phyloP scores from a whole-genome alignment of 1,284 basidiomycete genomes.

The Mycena sp. region DNA sequence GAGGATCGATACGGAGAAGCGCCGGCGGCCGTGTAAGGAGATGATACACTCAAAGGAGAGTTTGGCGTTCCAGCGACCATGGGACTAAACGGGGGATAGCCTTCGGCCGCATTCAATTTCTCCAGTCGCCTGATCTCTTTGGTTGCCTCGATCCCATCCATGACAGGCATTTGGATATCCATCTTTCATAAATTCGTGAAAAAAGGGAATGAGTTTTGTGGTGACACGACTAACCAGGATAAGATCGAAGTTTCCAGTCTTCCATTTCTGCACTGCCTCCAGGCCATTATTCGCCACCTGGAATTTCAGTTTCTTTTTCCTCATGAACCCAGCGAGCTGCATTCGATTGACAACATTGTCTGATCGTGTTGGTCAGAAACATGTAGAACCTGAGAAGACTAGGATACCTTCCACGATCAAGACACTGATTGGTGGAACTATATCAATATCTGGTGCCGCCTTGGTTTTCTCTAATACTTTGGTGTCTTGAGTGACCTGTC shows the following conservation, averaged over 20 bases:
- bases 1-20: slow-evolving; percentile 84
- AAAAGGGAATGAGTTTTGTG: slow-evolving; percentile 12
- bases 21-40: slow-evolving; percentile 43
- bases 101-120: slow-evolving; percentile 71
- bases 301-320: slow-evolving; percentile 95
- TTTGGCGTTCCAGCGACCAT: slow-evolving; percentile 45
- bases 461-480: slow-evolving; percentile 43
- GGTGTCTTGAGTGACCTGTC: slow-evolving; percentile 33
- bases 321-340: slow-evolving; percentile 96
- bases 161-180: slow-evolving; percentile 99
- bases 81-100: slow-evolving; percentile 63
- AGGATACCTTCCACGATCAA: slow-evolving; percentile 92
- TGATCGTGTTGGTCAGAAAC: slow-evolving; percentile 44
- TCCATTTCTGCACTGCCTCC: slow-evolving; percentile 98
- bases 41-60: slow-evolving; percentile 49
- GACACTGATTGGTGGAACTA: slow-evolving; percentile 95
- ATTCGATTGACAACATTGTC: slow-evolving; percentile 99
- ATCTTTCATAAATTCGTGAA: slow-evolving; percentile 65
- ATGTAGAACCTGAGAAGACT: slow-evolving; percentile 20
- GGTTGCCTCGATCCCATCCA: slow-evolving; percentile 98
- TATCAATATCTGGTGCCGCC: slow-evolving; percentile 54
- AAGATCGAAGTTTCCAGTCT: slow-evolving; percentile 92
- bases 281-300: slow-evolving; percentile 95
- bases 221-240: slow-evolving; percentile 77
- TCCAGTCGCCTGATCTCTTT: slow-evolving; percentile 95